Base-by-base conservation (phyloP, 768 basidiomycete genomes). In the Rhodotorula kratochvilovae region DNA sequence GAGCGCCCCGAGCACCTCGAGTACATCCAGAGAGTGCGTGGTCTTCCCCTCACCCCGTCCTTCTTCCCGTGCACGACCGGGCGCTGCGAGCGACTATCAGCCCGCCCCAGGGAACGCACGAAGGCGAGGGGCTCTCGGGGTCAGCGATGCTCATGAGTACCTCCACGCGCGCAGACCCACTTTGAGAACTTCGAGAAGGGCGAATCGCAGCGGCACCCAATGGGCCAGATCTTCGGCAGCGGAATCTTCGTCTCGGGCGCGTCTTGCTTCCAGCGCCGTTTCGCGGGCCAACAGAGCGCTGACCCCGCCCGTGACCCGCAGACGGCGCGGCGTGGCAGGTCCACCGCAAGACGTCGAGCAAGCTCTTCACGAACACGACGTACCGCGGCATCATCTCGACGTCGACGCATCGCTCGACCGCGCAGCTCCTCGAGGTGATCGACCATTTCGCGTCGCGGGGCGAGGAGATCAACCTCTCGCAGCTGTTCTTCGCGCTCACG, bases 131-230 rank as follows among this genome's bases (percentile, higher is more conserved):
- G n/a, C n/a, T n/a, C n/a, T n/a, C n/a, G 12, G 6, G 13, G 3
- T 23, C 42, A 29, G 35, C 8, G 6, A 11, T 35, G n/a, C 42
- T 42, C 10, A 42, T 42, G 42, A 42, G 42, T 42, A n/a, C n/a
- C 42, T 45, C 45, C 15, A 45, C 45, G 45, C 21, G 15, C 23
- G 13, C 62, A 66, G 54, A 66, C 51, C 25, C 65, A 61, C 59
- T 70, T 70, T 45, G n/a, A 25, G 8, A 70, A 70, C 59, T 70
- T 61, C 50, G 58, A 33, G 21, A 70, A 70, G 31, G 66, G 66
- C 31, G 27, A 54, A n/a, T n/a, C 29, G n/a, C 53, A 54, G 53
- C 51, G 39, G 16, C 0, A 21, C 25, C 19, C n/a, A 2, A 54
- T 61, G 57, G 51, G 51, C 21, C 35, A 39, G 31, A 27, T 61